Base-by-base conservation (phyloP, 768 basidiomycete genomes). In the Tephrocybe rancida region DNA sequence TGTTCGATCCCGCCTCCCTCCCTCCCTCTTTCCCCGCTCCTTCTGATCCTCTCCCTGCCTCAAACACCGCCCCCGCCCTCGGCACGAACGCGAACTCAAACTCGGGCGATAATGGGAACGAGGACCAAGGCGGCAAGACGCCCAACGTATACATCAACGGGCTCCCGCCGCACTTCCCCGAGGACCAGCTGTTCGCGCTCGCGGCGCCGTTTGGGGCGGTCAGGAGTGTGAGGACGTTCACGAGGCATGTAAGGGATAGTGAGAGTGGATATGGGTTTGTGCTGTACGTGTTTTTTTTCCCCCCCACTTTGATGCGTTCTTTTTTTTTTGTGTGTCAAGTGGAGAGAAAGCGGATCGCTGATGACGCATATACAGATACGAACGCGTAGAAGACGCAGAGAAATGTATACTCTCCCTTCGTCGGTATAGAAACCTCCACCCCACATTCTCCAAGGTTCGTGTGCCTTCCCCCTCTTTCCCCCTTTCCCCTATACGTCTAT, bases 91-190 rank as follows among this genome's bases (percentile, higher is more conserved):
- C n/a, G n/a, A n/a, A n/a, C n/a, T n/a, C n/a, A n/a, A n/a, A n/a
- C n/a, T n/a, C n/a, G n/a, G n/a, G n/a, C n/a, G n/a, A n/a, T n/a
- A n/a, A n/a, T n/a, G n/a, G n/a, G n/a, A n/a, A n/a, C 39, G 24
- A 0, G 27, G 29, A 51, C 37, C 57, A 52, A 14, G 25, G 56
- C 0, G 61, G 70, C 49, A 80, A 78, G 64, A 84, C 88, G 1
- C 88, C 91, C 0, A 93, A 93, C 61, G 87, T 93, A 0, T 93
- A 93, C 66, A 92, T 93, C 72, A 93, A 93, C 62, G 91, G 91
- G 11, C 79, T 94, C 14, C 90, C 90, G 2, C 87, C 90, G 4
- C 84, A 91, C 69, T 92, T 82, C 62, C 85, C 89, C 0, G 91
- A 92, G 62, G 90, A 90, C 55, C 81, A 90, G 56, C 75, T 94